Conservation (phyloP, 1,139 yeast genomes). For the Debaryomycetaceae sp. region DNA sequence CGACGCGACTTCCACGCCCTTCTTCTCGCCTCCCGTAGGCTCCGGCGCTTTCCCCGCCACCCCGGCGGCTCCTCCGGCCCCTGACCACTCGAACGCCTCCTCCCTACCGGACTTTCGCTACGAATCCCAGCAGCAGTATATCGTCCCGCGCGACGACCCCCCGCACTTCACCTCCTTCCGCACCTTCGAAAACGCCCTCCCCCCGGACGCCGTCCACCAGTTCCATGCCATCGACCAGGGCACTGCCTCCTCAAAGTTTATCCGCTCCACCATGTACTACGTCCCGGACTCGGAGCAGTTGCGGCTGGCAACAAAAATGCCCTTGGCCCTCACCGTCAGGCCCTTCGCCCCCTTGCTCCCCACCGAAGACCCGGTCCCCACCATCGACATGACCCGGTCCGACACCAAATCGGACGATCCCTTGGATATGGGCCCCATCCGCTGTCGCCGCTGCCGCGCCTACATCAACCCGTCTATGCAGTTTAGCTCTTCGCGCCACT, state of each 20-base stretch:
- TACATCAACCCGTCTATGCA: conserved; percentile 82
- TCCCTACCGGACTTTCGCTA: conserved; percentile 49
- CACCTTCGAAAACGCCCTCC: conserved; percentile 65
- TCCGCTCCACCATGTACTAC: conserved; percentile 72
- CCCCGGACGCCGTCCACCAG: conserved; percentile 75
- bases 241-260: conserved; percentile 68
- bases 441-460: conserved; percentile 87
- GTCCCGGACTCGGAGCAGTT: conserved; percentile 70
- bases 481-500: conserved; percentile 51
- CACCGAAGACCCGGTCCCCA: conserved; percentile 52
- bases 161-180: conserved; percentile 35
- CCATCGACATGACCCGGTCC: conserved; percentile 45
- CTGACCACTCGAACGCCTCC: too few species aligned
- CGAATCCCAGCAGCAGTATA: conserved; percentile 38
- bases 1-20: not conserved
- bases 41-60: too few species aligned
- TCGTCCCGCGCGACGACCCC: conserved; percentile 14
- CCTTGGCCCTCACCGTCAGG: conserved; percentile 67
- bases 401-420: conserved; percentile 15
- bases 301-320: conserved; percentile 62
- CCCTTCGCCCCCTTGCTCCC: conserved; percentile 64
- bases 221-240: conserved; percentile 73
- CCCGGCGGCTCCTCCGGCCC: too few species aligned
- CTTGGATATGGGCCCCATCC: conserved; percentile 54
- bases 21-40: not conserved